phyloP scores from a whole-genome alignment of 257 asterid genomes.

The Rubia yunnanensis region DNA sequence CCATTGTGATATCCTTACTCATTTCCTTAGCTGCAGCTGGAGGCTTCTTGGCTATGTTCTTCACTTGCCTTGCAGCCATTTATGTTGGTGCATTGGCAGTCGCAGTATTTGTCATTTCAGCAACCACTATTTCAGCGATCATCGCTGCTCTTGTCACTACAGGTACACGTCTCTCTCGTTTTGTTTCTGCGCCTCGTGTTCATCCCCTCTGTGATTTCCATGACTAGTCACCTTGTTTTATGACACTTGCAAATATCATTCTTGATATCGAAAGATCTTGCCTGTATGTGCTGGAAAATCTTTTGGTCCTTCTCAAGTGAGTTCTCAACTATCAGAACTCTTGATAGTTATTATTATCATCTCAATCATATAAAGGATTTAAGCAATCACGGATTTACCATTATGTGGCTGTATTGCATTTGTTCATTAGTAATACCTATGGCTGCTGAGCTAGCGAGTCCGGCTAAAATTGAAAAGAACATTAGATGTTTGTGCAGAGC shows the following conservation, averaged over 20 bases:
- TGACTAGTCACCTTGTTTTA: not conserved
- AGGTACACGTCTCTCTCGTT: constrained; percentile 31
- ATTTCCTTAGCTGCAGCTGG: constrained; percentile 79
- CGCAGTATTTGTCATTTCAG: constrained; percentile 51
- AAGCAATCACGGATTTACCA: not conserved
- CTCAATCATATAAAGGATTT: not conserved
- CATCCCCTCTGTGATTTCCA: not conserved
- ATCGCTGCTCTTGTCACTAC: constrained; percentile 50
- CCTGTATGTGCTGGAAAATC: not conserved
- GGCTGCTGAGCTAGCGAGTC: not conserved
- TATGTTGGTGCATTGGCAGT: constrained; percentile 52
- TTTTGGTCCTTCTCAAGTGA: not conserved
- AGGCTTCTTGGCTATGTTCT: constrained; percentile 83
- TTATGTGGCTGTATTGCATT: not conserved
- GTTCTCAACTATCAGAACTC: not conserved
- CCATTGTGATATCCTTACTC: constrained; percentile 65
- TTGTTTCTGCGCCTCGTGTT: not conserved
- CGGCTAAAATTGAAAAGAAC: not conserved
- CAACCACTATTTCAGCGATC: constrained; percentile 43
- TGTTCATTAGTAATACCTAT: not conserved
- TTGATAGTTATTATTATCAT: not conserved
- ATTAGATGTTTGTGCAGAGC: not conserved
- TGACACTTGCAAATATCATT: not conserved
- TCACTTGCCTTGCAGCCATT: constrained; percentile 53
- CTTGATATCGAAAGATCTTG: not conserved